phyloP scores from a whole-genome alignment of 2,329 filamentous ascomycete species.

The Domatiomyces catenatus region DNA sequence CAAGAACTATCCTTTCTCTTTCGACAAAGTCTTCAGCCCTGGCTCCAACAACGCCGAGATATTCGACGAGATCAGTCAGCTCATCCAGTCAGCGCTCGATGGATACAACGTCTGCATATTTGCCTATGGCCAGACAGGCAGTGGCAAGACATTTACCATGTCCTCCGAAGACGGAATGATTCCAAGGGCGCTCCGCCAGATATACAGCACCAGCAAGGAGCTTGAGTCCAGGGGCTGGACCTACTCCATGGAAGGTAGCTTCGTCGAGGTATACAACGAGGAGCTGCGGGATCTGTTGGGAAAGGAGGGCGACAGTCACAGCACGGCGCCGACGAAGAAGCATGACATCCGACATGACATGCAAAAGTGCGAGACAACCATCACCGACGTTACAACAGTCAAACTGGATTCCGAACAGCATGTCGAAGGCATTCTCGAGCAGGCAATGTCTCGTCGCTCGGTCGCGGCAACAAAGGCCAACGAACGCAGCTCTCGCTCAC shows the following conservation, averaged over 20 bases:
- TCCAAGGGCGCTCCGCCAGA: constrained; percentile 78
- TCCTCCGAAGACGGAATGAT: constrained; percentile 86
- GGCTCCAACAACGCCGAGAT: constrained; percentile 65
- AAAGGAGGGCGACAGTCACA: constrained; percentile 56
- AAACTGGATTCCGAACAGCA: constrained; percentile 62
- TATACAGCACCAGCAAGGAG: constrained; percentile 72
- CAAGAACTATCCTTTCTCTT: constrained; percentile 73
- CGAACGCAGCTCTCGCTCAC: constrained; percentile 81
- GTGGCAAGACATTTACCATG: constrained; percentile 96
- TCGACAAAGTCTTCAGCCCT: constrained; percentile 83
- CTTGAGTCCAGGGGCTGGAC: constrained; percentile 84
- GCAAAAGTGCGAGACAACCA: constrained; percentile 61
- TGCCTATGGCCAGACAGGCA: constrained; percentile 94
- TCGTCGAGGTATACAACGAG: constrained; percentile 97
- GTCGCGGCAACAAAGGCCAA: constrained; percentile 97
- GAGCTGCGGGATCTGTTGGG: constrained; percentile 82
- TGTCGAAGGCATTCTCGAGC: constrained; percentile 63
- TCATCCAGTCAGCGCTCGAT: constrained; percentile 90
- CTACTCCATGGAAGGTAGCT: constrained; percentile 87
- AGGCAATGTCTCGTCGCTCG: constrained; percentile 71
- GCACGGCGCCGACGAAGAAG: constrained; percentile 71
- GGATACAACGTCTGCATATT: constrained; percentile 99
- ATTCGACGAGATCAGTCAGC: constrained; percentile 90
- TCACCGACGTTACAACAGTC: constrained; percentile 66
- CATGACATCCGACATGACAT: constrained; percentile 83